These are phyloP conservation scores for Amborella trichopoda DNA, from an alignment of 164 flowering plant species.

Conservation along the genomic window DNA sequence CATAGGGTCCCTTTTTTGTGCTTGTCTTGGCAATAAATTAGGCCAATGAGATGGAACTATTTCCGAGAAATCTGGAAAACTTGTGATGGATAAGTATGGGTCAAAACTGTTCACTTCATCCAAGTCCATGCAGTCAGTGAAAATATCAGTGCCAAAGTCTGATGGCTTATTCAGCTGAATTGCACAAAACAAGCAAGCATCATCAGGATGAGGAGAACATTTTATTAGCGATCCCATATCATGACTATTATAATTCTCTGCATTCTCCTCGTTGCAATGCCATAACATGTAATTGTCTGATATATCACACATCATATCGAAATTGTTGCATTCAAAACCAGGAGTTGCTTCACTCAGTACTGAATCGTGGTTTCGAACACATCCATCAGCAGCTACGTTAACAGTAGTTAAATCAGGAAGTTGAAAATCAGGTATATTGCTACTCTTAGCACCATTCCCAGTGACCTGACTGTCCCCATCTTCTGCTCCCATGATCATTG, in stretches of 20 bases:
- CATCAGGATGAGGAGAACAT: conserved; percentile 20
- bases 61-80: conserved; percentile 57
- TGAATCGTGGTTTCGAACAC: conserved; percentile 18
- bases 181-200: conserved; percentile 39
- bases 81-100: conserved; percentile 47
- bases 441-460: conserved; percentile 33
- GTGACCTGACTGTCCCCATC: conserved; percentile 38
- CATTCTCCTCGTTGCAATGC: conserved; percentile 54
- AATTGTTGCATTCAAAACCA: conserved; percentile 33
- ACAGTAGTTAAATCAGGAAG: conserved; percentile 57
- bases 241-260: conserved; percentile 19
- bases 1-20: conserved; percentile 35
- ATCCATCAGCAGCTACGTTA: conserved; percentile 32
- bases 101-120: conserved; percentile 52
- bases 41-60: conserved; percentile 31
- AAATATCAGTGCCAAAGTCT: conserved; percentile 28
- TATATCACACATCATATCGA: conserved; percentile 41
- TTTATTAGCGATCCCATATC: conserved; percentile 26
- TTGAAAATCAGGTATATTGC: conserved; percentile 54
- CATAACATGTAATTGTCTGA: conserved; percentile 47
- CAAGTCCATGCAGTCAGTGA: conserved; percentile 14
- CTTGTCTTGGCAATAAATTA: conserved; percentile 25
- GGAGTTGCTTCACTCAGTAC: conserved; percentile 18
- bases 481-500: conserved; percentile 29
- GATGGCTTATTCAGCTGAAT: conserved; percentile 40